A percentile compares a stretch with the other conserved stretches of the same genome.
phyloP scores from a whole-genome alignment of 2,329 filamentous ascomycete genomes.

The Botryotinia calthae region DNA sequence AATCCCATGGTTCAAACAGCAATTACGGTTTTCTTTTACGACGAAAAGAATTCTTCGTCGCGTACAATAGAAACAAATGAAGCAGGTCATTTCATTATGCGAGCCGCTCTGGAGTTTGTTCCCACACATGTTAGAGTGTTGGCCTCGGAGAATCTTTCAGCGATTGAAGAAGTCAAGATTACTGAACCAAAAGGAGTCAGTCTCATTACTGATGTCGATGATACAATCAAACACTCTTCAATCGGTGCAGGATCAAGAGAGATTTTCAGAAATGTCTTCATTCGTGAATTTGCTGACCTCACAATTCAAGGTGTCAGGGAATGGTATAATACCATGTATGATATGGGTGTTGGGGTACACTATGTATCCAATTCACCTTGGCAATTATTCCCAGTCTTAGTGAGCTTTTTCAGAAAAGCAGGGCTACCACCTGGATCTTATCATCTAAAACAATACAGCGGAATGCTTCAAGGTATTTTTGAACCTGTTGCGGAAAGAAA shows the following conservation, averaged over 20 bases:
- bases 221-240: conserved; percentile 94
- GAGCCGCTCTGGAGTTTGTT: conserved; percentile 81
- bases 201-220: conserved; percentile 95
- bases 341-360: conserved; percentile 83
- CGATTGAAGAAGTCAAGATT: conserved; percentile 72
- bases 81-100: conserved; percentile 79
- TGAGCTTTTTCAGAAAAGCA: conserved; percentile 77
- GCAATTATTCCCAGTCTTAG: conserved; percentile 90
- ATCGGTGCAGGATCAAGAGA: conserved; percentile 84
- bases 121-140: conserved; percentile 87
- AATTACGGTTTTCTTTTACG: conserved; percentile 94
- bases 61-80: conserved; percentile 83
- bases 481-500: conserved; percentile 96
- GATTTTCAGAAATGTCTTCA: conserved; percentile 94
- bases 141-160: conserved; percentile 80
- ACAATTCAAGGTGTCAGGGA: conserved; percentile 83
- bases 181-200: conserved; percentile 80
- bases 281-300: conserved; percentile 77
- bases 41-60: conserved; percentile 77
- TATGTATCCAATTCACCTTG: conserved; percentile 99
- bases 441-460: conserved; percentile 92
- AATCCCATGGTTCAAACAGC: conserved; percentile 74
- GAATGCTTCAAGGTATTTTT: conserved; percentile 97
- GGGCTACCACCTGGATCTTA: conserved; percentile 85
- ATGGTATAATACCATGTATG: conserved; percentile 78